These are phyloP conservation scores for Tulasnella sp. DNA, from an alignment of 768 basidiomycete genomes.

Conservation along the genomic window DNA sequence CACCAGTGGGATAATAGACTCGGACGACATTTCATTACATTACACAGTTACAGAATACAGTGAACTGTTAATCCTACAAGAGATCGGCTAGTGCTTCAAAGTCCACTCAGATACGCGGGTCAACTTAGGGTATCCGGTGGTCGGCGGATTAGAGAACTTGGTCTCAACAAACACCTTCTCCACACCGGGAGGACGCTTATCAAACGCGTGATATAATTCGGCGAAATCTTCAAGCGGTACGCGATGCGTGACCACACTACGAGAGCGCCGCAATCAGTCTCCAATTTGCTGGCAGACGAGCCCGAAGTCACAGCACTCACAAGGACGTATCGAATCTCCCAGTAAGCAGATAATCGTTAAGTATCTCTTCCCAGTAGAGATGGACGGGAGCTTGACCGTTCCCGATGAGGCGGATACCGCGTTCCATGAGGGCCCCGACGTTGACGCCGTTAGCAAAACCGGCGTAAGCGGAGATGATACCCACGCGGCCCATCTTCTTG, in stretches of 20 bases:
- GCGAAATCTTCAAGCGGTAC: slow-evolving; percentile 54
- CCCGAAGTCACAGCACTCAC: slow-evolving; percentile 25
- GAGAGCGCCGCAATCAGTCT: not conserved
- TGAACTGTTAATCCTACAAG: too few species aligned
- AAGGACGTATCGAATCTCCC: slow-evolving; percentile 57
- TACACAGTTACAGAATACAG: not conserved
- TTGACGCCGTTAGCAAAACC: slow-evolving; percentile 58
- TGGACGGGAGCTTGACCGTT: slow-evolving; percentile 66
- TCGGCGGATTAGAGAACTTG: slow-evolving; percentile 36
- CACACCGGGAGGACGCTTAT: slow-evolving; percentile 44
- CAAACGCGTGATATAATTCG: slow-evolving; percentile 52
- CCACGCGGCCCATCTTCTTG: slow-evolving; percentile 46
- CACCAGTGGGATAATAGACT: too few species aligned
- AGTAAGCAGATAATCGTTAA: slow-evolving; percentile 49
- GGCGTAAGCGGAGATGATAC: slow-evolving; percentile 57
- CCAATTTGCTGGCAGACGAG: not conserved
- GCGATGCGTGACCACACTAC: slow-evolving; percentile 43
- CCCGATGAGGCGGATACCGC: slow-evolving; percentile 57
- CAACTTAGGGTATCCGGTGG: slow-evolving; percentile 39
- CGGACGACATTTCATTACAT: too few species aligned
- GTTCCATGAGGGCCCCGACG: slow-evolving; percentile 68
- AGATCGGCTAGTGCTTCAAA: too few species aligned
- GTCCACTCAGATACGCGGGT: slow-evolving; percentile 44
- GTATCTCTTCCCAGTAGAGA: slow-evolving; percentile 59
- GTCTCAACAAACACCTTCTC: slow-evolving; percentile 71